phyloP scores from a whole-genome alignment of 2,329 filamentous ascomycete genomes.

The Tolypocladium inflatum region DNA sequence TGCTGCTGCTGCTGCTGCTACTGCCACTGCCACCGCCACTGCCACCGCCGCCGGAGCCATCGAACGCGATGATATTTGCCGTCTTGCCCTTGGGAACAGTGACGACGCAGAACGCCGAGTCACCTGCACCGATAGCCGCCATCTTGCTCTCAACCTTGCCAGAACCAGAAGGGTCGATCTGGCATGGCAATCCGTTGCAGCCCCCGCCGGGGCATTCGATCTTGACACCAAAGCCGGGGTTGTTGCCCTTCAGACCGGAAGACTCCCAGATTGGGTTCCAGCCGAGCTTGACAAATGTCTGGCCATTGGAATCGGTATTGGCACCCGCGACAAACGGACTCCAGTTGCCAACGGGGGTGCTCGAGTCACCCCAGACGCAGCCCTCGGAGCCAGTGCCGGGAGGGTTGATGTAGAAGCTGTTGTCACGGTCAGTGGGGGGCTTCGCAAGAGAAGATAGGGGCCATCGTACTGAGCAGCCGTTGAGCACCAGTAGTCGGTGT shows the following conservation, averaged over 20 bases:
- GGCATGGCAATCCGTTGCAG: conserved; percentile 68
- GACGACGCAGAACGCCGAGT: conserved; percentile 64
- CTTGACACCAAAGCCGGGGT: conserved; percentile 51
- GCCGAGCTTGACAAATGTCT: conserved; percentile 66
- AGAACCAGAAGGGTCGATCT: conserved; percentile 52
- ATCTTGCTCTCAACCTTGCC: conserved; percentile 50
- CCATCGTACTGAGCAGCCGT: conserved; percentile 63
- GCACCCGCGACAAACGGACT: conserved; percentile 66
- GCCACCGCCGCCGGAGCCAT: conserved; percentile 28
- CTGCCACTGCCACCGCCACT: conserved; percentile 6
- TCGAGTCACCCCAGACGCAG: conserved; percentile 61
- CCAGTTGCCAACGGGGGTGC: conserved; percentile 64
- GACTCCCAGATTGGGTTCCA: conserved; percentile 62
- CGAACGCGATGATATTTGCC: conserved; percentile 58
- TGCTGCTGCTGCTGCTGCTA: conserved; percentile 7
- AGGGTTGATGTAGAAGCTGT: conserved; percentile 67
- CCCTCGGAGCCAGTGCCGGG: conserved; percentile 55
- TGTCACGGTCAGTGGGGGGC: conserved; percentile 18
- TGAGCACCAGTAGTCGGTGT: conserved; percentile 56
- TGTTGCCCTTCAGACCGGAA: conserved; percentile 59
- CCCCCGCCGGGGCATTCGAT: conserved; percentile 57
- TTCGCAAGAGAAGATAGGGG: background rate
- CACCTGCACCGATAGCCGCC: conserved; percentile 52
- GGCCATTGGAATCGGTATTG: conserved; percentile 55
- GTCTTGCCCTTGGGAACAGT: conserved; percentile 58